Conservation (phyloP, 2,329 filamentous ascomycete species). For the Sporothrix humicola region DNA sequence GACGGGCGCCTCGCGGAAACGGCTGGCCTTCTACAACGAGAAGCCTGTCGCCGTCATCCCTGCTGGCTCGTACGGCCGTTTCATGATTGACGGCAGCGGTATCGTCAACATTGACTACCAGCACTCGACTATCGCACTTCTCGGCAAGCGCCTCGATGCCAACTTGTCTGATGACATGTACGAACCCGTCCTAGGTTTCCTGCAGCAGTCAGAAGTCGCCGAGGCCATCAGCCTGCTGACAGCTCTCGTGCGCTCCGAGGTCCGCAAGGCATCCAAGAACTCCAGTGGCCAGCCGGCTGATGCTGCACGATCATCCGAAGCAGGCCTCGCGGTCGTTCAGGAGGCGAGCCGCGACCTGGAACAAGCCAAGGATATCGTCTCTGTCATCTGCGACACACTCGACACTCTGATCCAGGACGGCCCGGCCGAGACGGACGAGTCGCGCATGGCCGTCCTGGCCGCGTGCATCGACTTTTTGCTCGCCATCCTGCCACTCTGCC, state of each 20-base stretch:
- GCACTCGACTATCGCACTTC: conserved; percentile 79
- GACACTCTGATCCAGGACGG: conserved; percentile 71
- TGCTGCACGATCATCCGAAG: conserved; percentile 40
- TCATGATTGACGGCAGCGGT: conserved; percentile 78
- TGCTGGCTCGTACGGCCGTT: conserved; percentile 68
- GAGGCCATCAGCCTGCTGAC: conserved; percentile 78
- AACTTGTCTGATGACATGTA: conserved; percentile 64
- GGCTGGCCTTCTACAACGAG: conserved; percentile 53
- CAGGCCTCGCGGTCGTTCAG: conserved; percentile 58
- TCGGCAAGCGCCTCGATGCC: conserved; percentile 77
- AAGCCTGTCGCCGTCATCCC: conserved; percentile 63
- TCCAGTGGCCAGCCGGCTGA: conserved; percentile 30
- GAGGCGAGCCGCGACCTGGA: conserved; percentile 62
- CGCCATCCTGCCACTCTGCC: conserved; percentile 73
- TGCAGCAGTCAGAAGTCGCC: conserved; percentile 66
- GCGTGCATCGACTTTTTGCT: conserved; percentile 82
- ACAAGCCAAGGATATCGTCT: conserved; percentile 74
- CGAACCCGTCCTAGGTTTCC: conserved; percentile 57
- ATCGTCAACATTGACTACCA: conserved; percentile 77
- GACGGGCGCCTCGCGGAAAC: conserved; percentile 53
- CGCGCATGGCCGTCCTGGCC: conserved; percentile 68
- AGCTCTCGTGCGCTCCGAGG: conserved; percentile 66
- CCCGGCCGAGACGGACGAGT: conserved; percentile 60
- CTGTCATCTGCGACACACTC: conserved; percentile 82
- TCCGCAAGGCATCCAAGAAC: conserved; percentile 45